A percentile compares a stretch with the other conserved stretches of the same genome.
Evolutionary conservation across 129 eudicot genomes (phyloP).

Genomic region (Cynara cardunculus): DNA sequence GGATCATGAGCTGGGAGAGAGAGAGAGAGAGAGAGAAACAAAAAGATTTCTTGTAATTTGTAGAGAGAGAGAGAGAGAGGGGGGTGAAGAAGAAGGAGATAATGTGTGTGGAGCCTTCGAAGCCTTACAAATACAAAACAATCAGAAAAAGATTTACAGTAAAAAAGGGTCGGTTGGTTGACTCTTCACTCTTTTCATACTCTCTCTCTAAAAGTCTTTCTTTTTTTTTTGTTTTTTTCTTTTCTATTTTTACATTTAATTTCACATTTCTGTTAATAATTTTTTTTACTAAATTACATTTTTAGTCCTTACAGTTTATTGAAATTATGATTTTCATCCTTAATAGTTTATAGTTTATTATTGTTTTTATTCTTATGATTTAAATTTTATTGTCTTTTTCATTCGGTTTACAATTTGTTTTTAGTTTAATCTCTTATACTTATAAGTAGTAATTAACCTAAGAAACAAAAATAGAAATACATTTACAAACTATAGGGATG

Average conservation of each 20-base stretch:
- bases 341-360: no score
- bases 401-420: no score
- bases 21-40: constrained; percentile 22
- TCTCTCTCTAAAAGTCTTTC: constrained; percentile 16
- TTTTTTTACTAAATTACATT: no score
- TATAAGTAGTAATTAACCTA: no score
- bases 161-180: constrained; percentile 58
- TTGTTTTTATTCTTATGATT: no score
- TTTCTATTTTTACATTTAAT: background rate
- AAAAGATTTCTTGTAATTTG: constrained; percentile 21
- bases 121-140: constrained; percentile 76
- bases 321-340: no score
- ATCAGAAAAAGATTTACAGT: constrained; percentile 41
- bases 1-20: constrained; percentile 39
- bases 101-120: constrained; percentile 73
- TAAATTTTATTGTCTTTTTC: no score
- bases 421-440: no score
- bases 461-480: no score
- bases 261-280: background rate
- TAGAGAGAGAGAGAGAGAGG: background rate
- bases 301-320: no score
- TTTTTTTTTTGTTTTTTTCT: background rate
- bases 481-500: no score
- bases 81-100: constrained; percentile 33
- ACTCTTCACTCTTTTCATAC: constrained; percentile 49